Conservation (phyloP, 345 rosid species). For the Cardamine chenopodiifolia region DNA sequence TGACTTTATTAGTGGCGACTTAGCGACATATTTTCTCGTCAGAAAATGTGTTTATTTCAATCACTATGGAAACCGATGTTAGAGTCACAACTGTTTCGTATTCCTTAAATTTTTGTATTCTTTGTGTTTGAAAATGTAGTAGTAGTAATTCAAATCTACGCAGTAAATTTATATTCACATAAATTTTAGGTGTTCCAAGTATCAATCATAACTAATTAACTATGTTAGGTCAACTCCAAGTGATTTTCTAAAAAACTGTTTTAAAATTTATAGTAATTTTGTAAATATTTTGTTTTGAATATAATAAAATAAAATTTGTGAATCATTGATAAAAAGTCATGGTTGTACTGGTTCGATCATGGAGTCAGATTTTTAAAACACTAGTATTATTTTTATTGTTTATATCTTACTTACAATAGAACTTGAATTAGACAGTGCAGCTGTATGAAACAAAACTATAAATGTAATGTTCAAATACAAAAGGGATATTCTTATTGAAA, state of each 20-base stretch:
- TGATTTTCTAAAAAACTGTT: not conserved
- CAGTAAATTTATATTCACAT: no score
- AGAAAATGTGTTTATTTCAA: conserved; percentile 2
- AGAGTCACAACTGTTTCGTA: not conserved
- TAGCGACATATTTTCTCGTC: not conserved
- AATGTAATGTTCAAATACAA: not conserved
- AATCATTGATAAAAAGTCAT: not conserved
- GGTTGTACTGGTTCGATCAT: not conserved
- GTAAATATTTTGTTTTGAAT: no score
- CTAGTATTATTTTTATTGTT: not conserved
- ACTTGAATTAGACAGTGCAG: not conserved
- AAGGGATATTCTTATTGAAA: no score
- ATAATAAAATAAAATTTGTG: not conserved
- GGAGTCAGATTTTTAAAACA: not conserved
- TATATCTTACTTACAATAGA: not conserved
- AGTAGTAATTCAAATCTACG: no score
- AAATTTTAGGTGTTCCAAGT: not conserved
- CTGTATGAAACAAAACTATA: not conserved
- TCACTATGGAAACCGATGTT: not conserved
- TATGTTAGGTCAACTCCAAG: not conserved
- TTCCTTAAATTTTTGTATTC: no score
- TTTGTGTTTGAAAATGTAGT: no score
- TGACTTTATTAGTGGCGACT: not conserved
- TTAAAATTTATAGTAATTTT: not conserved
- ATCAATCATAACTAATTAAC: no score